Evolutionary conservation across 441 rosid genomes (phyloP).

Genomic region (Pelargonium cotyledonis): DNA sequence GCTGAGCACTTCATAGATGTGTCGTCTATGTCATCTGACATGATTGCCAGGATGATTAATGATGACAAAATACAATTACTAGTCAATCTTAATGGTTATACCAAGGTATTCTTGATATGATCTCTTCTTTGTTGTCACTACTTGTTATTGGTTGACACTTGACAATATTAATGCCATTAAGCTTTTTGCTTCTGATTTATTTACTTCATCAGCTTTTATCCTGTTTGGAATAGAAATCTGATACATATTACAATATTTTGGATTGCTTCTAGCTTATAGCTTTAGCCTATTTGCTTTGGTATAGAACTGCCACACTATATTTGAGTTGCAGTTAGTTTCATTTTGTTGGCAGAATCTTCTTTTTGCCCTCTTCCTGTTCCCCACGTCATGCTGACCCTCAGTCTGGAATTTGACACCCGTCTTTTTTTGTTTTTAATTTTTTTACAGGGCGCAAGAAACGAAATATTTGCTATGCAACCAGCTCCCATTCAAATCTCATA

Average conservation of each 20-base stretch:
- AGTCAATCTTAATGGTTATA: constrained; percentile 89
- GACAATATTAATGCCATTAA: not conserved
- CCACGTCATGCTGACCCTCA: not conserved
- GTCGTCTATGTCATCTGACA: constrained; percentile 81
- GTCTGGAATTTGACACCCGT: not conserved
- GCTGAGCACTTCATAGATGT: constrained; percentile 91
- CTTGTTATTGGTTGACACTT: not conserved
- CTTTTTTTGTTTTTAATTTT: not conserved
- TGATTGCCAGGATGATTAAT: constrained; percentile 77
- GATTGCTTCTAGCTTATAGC: not conserved
- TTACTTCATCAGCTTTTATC: too few species aligned
- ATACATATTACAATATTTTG: not conserved
- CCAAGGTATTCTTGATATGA: constrained; percentile 47
- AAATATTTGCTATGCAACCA: constrained; percentile 96
- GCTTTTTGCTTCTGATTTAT: too few species aligned
- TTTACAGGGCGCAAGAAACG: constrained; percentile 94
- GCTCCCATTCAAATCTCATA: constrained; percentile 98
- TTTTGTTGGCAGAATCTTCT: too few species aligned
- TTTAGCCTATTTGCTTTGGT: not conserved
- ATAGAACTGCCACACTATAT: not conserved
- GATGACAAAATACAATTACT: constrained; percentile 88
- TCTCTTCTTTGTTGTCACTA: not conserved
- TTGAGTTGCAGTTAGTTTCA: not conserved
- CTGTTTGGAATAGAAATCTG: too few species aligned
- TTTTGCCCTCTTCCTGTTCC: too few species aligned